phyloP scores from a whole-genome alignment of 805 yeast genomes.

The Saturnispora diversa region DNA sequence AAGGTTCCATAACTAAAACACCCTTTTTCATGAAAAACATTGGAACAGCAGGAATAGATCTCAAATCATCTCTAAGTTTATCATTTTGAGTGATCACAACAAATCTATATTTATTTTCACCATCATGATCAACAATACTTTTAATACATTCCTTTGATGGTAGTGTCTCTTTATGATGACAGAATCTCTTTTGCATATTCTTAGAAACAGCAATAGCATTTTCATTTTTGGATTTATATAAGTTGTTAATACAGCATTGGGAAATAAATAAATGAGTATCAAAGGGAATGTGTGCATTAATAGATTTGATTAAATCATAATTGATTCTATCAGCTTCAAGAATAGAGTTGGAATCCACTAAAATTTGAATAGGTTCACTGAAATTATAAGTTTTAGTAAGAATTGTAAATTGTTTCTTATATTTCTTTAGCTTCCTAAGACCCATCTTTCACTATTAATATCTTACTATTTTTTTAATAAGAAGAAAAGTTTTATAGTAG shows the following conservation, averaged over 20 bases:
- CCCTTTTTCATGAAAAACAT: slow-evolving; percentile 78
- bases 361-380: slow-evolving; percentile 86
- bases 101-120: slow-evolving; percentile 83
- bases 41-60: slow-evolving; percentile 86
- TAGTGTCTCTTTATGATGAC: slow-evolving; percentile 57
- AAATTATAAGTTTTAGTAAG: slow-evolving; percentile 82
- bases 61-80: slow-evolving; percentile 55
- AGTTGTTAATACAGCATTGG: slow-evolving; percentile 86
- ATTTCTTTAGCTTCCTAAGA: slow-evolving; percentile 23
- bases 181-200: slow-evolving; percentile 81
- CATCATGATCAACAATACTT: slow-evolving; percentile 60
- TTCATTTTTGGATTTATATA: slow-evolving; percentile 66
- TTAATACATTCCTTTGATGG: slow-evolving; percentile 68
- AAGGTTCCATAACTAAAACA: slow-evolving; percentile 94
- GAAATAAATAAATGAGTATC: slow-evolving; percentile 88
- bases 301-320: slow-evolving; percentile 73
- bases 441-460: slow-evolving; percentile 1
- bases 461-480: background rate
- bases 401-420: slow-evolving; percentile 85
- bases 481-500: background rate
- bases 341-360: slow-evolving; percentile 77
- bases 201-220: slow-evolving; percentile 77
- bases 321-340: slow-evolving; percentile 56
- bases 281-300: slow-evolving; percentile 73
- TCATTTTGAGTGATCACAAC: slow-evolving; percentile 79